Conservation (phyloP, 257 asterid species). For the Solanum pimpinellifolium region DNA sequence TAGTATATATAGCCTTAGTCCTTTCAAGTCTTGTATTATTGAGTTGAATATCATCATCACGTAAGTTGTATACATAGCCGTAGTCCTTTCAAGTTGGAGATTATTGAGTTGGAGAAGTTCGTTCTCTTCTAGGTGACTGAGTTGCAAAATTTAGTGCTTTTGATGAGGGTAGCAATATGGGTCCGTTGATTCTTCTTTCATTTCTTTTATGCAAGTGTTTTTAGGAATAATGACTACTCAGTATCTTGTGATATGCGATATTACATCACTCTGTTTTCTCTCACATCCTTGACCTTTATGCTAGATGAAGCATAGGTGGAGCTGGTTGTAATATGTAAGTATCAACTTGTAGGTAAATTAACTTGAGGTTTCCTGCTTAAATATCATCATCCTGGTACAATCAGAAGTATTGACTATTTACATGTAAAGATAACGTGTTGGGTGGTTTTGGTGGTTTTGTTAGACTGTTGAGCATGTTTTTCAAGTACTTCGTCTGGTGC, state of each 20-base stretch:
- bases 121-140: neutral
- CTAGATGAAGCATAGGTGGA: neutral
- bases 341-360: neutral
- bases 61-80: neutral
- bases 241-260: neutral
- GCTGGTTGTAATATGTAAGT: neutral
- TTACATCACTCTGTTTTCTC: neutral
- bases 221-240: neutral
- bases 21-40: neutral
- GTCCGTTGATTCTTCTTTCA: neutral
- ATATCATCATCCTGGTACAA: neutral
- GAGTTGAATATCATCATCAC: neutral
- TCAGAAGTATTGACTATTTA: neutral
- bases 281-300: neutral
- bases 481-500: neutral
- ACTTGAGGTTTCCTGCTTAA: neutral
- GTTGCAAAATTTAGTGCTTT: neutral
- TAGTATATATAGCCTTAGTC: neutral
- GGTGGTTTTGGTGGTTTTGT: neutral
- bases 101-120: neutral
- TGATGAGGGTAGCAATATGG: conserved; percentile 2
- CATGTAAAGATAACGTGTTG: neutral
- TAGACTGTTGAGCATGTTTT: neutral
- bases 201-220: neutral
- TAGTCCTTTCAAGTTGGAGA: neutral